A percentile compares a stretch with the other conserved stretches of the same genome.
Conservation (phyloP, 108 stramenopile genomes). For the Hondaea fermentalgiana region DNA sequence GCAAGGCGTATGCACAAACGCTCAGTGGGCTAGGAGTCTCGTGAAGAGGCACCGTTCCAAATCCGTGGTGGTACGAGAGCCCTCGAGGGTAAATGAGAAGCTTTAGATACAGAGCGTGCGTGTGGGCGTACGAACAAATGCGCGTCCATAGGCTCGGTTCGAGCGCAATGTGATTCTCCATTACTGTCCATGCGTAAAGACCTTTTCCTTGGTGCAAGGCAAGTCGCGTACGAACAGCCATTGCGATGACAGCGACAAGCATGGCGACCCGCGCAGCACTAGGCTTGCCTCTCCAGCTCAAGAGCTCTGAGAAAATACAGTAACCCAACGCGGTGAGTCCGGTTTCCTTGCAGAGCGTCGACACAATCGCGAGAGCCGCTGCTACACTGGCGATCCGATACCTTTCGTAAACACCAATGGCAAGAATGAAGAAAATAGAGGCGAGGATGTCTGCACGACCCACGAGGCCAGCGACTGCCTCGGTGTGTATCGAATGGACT, state of each 20-base stretch:
- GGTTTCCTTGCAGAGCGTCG: not conserved
- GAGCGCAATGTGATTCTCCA: constrained; percentile 22
- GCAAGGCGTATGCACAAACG: not conserved
- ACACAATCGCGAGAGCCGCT: not conserved
- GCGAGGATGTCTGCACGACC: constrained; percentile 17
- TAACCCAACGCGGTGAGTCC: constrained; percentile 9
- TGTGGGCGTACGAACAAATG: not conserved
- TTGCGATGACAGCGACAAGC: not conserved
- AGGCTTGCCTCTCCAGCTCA: not conserved
- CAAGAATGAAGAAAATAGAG: not conserved
- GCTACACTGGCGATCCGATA: not conserved
- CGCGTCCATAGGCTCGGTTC: not conserved
- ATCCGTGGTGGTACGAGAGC: constrained; percentile 3
- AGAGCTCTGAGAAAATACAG: not conserved
- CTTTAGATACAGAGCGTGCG: not conserved
- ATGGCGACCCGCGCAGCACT: not conserved
- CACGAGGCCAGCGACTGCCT: constrained; percentile 23
- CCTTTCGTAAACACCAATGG: not conserved
- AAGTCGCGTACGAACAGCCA: not conserved
- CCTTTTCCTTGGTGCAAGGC: not conserved
- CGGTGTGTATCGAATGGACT: constrained; percentile 19
- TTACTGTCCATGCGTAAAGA: not conserved
- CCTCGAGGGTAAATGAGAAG: not conserved
- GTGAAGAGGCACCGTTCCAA: not conserved
- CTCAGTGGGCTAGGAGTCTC: not conserved